A percentile compares a stretch with the other conserved stretches of the same genome.
Evolutionary conservation across 345 rosid genomes (phyloP).

Genomic region (Salix udensis): DNA sequence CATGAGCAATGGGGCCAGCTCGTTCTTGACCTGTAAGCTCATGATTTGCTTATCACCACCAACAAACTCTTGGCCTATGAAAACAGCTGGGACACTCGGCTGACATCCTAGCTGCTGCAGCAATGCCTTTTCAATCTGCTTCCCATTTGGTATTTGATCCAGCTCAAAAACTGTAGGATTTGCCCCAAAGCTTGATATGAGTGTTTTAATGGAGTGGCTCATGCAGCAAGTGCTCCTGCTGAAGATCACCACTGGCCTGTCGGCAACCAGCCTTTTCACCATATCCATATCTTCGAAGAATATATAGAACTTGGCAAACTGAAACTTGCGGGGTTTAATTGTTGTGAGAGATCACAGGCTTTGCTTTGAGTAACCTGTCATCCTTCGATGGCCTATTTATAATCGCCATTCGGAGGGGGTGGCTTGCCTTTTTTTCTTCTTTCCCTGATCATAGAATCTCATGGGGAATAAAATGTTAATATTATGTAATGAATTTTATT

Average conservation of each 20-base stretch:
- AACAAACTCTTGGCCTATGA: constrained; percentile 64
- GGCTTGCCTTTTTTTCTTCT: neutral
- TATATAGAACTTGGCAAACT: neutral
- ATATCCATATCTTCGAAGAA: constrained; percentile 32
- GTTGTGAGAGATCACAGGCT: neutral
- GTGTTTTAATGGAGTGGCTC: constrained; percentile 62
- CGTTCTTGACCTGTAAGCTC: constrained; percentile 63
- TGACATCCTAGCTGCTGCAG: constrained; percentile 54
- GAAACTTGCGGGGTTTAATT: neutral
- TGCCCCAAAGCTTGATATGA: constrained; percentile 67
- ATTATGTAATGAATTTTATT: constrained; percentile 9
- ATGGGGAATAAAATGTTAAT: constrained; percentile 12
- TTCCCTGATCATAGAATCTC: neutral
- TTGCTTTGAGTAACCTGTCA: constrained; percentile 11
- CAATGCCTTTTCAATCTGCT: constrained; percentile 54
- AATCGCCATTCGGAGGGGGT: neutral
- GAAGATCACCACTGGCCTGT: constrained; percentile 80
- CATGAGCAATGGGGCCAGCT: constrained; percentile 57
- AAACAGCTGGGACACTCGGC: constrained; percentile 69
- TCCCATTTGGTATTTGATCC: constrained; percentile 53
- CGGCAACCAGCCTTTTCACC: constrained; percentile 51
- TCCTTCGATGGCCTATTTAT: constrained; percentile 27
- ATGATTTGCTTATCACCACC: constrained; percentile 80
- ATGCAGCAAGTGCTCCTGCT: constrained; percentile 76
- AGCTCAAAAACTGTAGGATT: constrained; percentile 69